These are phyloP conservation scores for Tylopilus rubrobrunneus DNA, from an alignment of 768 basidiomycete genomes.

Conservation along the genomic window DNA sequence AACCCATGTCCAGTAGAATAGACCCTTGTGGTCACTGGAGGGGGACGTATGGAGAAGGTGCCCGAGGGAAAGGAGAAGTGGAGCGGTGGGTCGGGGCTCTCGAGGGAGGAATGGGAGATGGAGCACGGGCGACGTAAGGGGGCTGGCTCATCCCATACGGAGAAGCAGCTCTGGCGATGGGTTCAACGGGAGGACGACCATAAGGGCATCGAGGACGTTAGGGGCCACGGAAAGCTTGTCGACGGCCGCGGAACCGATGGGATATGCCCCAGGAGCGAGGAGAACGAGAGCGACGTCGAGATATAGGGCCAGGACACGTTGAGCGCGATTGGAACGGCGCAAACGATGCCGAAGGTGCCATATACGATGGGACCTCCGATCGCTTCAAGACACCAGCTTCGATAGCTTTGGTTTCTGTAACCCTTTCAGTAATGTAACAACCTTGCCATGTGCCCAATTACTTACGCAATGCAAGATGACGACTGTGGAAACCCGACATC, in stretches of 20 bases:
- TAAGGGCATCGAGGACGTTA: conserved; percentile 15
- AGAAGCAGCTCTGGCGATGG: conserved; percentile 37
- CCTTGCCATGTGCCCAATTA: background rate
- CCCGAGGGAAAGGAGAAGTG: conserved; percentile 30
- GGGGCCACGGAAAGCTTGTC: too few species aligned
- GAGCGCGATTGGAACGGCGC: too few species aligned
- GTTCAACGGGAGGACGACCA: conserved; percentile 36
- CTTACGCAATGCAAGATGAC: conserved; percentile 30
- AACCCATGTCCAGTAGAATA: conserved; percentile 57
- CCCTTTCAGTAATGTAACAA: too few species aligned
- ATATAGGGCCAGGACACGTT: too few species aligned
- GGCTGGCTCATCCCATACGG: conserved; percentile 26
- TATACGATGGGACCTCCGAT: conserved; percentile 5
- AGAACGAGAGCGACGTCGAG: too few species aligned
- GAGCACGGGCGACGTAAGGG: conserved; percentile 24
- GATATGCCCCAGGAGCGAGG: too few species aligned
- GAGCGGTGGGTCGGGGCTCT: conserved; percentile 21
- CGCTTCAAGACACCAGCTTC: conserved; percentile 26
- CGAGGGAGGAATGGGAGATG: conserved; percentile 29
- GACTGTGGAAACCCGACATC: conserved; percentile 28
- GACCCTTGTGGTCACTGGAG: conserved; percentile 26
- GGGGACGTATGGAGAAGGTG: conserved; percentile 27
- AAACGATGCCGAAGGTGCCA: too few species aligned
- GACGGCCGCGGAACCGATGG: too few species aligned
- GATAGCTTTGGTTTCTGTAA: conserved; percentile 28